phyloP scores from a whole-genome alignment of 768 basidiomycete genomes.

The Mycena metata region DNA sequence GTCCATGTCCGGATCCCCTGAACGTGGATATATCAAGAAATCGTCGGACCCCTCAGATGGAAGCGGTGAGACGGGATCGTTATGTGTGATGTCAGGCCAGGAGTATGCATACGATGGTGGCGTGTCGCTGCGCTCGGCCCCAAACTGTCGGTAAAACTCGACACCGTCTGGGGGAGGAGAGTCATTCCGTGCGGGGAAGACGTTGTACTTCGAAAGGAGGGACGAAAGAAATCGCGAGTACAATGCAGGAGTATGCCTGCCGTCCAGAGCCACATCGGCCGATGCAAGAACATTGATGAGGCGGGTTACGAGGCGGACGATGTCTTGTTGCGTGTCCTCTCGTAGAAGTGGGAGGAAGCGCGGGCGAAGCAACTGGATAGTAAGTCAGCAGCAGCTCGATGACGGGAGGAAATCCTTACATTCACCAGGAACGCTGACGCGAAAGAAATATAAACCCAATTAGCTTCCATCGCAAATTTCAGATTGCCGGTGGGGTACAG shows the following conservation, averaged over 20 bases:
- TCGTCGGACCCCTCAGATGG: slow-evolving; percentile 19
- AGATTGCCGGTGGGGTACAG: slow-evolving; percentile 68
- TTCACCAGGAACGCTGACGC: slow-evolving; percentile 73
- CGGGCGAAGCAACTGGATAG: slow-evolving; percentile 62
- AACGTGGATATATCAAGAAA: slow-evolving; percentile 33
- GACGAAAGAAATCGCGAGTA: slow-evolving; percentile 70
- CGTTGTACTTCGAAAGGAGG: slow-evolving; percentile 57
- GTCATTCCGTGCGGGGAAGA: slow-evolving; percentile 12
- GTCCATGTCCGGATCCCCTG: slow-evolving; percentile 33
- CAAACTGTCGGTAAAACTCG: slow-evolving; percentile 41
- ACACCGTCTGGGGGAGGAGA: slow-evolving; percentile 36
- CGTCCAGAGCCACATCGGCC: slow-evolving; percentile 66
- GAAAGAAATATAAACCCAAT: slow-evolving; percentile 67
- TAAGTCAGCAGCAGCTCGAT: neutral
- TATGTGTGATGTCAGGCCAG: slow-evolving; percentile 59
- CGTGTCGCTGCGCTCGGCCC: slow-evolving; percentile 42
- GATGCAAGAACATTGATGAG: slow-evolving; percentile 63
- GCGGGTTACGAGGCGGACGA: slow-evolving; percentile 57
- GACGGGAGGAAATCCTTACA: slow-evolving; percentile 50
- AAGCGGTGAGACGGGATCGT: slow-evolving; percentile 25
- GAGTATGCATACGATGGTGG: slow-evolving; percentile 51
- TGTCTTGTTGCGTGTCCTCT: slow-evolving; percentile 54
- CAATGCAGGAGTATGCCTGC: slow-evolving; percentile 67
- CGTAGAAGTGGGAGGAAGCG: slow-evolving; percentile 60
- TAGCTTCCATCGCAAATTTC: slow-evolving; percentile 68